Base-by-base conservation (phyloP, 352 stramenopile species). In the Albugo candida region DNA sequence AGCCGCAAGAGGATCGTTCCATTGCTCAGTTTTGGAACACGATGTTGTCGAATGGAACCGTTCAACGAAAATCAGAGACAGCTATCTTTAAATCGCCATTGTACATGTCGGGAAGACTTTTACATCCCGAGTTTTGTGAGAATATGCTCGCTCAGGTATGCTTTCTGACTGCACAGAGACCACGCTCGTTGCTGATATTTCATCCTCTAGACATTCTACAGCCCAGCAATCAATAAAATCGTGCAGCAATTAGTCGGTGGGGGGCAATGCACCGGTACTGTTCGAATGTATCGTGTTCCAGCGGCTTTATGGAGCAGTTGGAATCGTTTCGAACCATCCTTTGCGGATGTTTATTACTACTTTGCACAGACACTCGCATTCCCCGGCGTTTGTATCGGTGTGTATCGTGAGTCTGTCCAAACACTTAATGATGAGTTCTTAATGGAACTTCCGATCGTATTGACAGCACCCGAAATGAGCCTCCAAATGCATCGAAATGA, bases 211-310 rank as follows among this genome's bases (percentile, higher is more conserved):
- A 76, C 78, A 2, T 91, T 76, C 47, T 91, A 79, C 59, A 85
- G 83, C 38, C 74, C 74, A 18, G 84, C 72, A 12, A 91, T 91
- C 47, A 70, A 87, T 54, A 84, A 84, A 45, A 87, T 91, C 51
- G 55, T 87, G 40, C 72, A 71, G 0, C 78, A 91, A 45, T 49
- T 91, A 0, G 74, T 87, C 11, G 78, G 78, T 24, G 75, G 74
- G 0, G 72, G 70, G 43, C 69, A 70, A 11, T 83, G 74, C 56
- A 87, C 78, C 0, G 74, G 78, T 13, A 55, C 81, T n/a, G 78
- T 88, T 51, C 65, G 65, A 20, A 81, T 57, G 0, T 82, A 73
- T 41, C 59, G 51, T 0, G 48, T 88, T 13, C 72, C 75, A 16
- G 52, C 38, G 14, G 40, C 46, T 2, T 59, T 78, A 35, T 57